Percentiles rank a stretch among this genome's conserved stretches.
Evolutionary conservation across 2,329 filamentous ascomycete genomes (phyloP).

Genomic region (Diaporthe sp.): DNA sequence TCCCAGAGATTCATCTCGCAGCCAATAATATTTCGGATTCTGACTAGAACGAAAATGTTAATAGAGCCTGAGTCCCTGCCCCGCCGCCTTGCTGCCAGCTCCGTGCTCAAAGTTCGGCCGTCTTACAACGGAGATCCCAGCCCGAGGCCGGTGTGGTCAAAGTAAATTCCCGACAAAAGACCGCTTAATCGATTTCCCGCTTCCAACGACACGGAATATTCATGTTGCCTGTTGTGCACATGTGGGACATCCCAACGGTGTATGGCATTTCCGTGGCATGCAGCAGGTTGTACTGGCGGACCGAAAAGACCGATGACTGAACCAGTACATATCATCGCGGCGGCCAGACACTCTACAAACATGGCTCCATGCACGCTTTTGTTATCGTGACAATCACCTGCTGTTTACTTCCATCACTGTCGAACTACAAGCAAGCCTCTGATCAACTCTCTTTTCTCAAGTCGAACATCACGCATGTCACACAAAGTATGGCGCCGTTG

Average conservation of each 20-base stretch:
- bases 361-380: neutral
- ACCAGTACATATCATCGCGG: neutral
- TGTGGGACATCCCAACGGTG: accelerated
- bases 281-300: neutral
- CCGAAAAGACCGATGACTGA: neutral
- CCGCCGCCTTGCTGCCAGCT: neutral
- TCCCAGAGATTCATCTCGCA: accelerated
- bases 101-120: neutral
- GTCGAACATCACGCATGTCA: neutral
- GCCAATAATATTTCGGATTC: neutral
- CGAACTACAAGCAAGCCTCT: neutral
- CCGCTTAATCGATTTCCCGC: neutral
- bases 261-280: neutral
- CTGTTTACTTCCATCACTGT: neutral
- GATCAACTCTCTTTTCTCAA: too few species aligned
- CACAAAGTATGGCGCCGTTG: constrained; percentile 46
- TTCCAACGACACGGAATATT: neutral
- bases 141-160: neutral
- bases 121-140: neutral
- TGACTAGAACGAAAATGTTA: too few species aligned
- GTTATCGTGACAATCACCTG: accelerated
- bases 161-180: neutral
- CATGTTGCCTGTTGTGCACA: neutral
- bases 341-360: neutral
- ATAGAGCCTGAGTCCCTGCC: neutral